Evolutionary conservation across 306 rosid species (phyloP).

Genomic region (Ceratonia siliqua): DNA sequence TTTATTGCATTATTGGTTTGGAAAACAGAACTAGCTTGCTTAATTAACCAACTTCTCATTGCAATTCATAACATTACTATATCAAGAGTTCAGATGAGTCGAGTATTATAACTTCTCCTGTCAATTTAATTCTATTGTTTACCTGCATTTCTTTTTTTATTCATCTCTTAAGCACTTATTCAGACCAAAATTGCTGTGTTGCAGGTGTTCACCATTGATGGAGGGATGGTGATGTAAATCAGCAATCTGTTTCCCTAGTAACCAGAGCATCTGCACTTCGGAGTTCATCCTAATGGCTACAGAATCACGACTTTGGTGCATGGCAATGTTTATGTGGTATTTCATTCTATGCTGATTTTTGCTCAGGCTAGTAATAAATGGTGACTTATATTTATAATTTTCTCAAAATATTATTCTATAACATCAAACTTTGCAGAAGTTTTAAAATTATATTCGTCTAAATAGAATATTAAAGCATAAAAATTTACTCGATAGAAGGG

Average conservation of each 20-base stretch:
- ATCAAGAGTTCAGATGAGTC: background rate
- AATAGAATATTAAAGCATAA: no score
- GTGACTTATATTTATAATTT: slow-evolving; percentile 34
- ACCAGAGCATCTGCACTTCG: background rate
- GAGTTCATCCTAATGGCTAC: slow-evolving; percentile 11
- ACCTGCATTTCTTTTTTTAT: background rate
- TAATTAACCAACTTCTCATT: background rate
- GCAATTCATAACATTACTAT: background rate
- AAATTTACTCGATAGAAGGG: no score
- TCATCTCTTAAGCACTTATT: background rate
- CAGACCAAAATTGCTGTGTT: slow-evolving; percentile 26
- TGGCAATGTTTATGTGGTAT: background rate
- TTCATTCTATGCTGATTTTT: slow-evolving; percentile 18
- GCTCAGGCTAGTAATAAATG: slow-evolving; percentile 15
- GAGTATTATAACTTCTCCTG: background rate
- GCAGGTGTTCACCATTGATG: slow-evolving; percentile 80
- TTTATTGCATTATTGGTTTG: background rate
- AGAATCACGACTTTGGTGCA: slow-evolving; percentile 28
- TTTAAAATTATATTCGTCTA: no score
- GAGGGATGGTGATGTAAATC: slow-evolving; percentile 77
- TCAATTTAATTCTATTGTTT: background rate
- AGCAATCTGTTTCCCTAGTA: background rate
- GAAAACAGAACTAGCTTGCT: background rate
- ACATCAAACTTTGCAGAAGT: no score
- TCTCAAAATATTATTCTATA: no score